Evolutionary conservation across 2,329 filamentous ascomycete species (phyloP), one percentile per base, ranked within the genome.

Genomic region (Ophiocordyceps robertsii): DNA sequence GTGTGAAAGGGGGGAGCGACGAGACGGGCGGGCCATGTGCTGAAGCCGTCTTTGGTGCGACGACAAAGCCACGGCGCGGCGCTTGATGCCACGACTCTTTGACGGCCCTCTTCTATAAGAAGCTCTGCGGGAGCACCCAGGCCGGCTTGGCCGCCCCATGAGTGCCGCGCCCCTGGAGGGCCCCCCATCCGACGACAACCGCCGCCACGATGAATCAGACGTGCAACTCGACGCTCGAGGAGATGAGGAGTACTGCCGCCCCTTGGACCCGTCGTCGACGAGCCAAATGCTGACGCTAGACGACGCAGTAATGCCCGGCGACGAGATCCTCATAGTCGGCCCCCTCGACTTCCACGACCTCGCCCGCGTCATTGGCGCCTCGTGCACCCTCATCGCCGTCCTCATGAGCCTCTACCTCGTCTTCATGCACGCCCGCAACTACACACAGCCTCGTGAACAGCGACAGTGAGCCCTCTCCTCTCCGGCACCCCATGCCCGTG

Each of bases 371-470:
- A 65, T 77, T 37, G 63, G 64, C 24, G 70, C 65, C 37, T 63
- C 57, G 38, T 67, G 64, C 40, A 66, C 73, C 5, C 54, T 72
- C 44, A 56, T 78, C 29, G 66, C 75, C 33, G 66, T 70, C n/a
- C 41, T 67, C 37, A 56, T 72, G 35, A 77, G 74, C 43, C 57
- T 77, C 39, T 76, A 69, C 49, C 63, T 79, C 32, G 71, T 78
- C 46, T 73, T 62, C 57, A 69, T 70, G 63, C 76, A 80, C 63
- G 73, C 75, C 29, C 49, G 66, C 16, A 68, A 79, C 58, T 80
- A 80, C 54, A 78, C 75, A 24, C 74, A 75, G 43, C 75, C 75
- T 7, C 58, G 63, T 43, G 73, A 79, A 57, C 75, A 80, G 54
- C 69, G 67, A 58, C 73, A 79, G 68, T 72, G 58, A 47, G 67